These are phyloP conservation scores for Diaporthe velutina DNA, from an alignment of 2,329 filamentous ascomycete genomes.

Conservation along the genomic window DNA sequence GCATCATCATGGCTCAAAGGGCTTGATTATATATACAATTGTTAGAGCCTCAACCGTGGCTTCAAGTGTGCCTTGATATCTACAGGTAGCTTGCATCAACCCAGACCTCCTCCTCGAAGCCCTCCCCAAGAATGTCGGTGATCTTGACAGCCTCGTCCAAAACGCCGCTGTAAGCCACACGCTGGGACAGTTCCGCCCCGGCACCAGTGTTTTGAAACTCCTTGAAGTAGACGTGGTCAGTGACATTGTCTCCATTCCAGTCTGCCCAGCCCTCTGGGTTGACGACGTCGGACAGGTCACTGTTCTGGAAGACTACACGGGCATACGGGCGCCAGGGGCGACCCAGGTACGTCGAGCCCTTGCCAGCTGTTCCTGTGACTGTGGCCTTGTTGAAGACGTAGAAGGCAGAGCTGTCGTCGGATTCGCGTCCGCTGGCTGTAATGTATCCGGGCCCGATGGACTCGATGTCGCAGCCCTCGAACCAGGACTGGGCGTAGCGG, in stretches of 20 bases:
- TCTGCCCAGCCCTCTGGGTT: constrained; percentile 63
- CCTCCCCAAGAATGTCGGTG: constrained; percentile 11
- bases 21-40: neutral
- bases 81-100: constrained; percentile 27
- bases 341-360: constrained; percentile 62
- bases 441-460: constrained; percentile 60
- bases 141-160: constrained; percentile 10
- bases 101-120: neutral
- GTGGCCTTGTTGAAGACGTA: constrained; percentile 58
- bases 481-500: constrained; percentile 28
- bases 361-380: constrained; percentile 47
- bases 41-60: accelerated
- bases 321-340: constrained; percentile 66
- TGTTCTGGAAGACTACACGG: constrained; percentile 64
- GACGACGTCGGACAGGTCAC: constrained; percentile 60
- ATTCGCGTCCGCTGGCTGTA: constrained; percentile 58
- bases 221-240: constrained; percentile 61
- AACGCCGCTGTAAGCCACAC: constrained; percentile 6
- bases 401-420: constrained; percentile 59
- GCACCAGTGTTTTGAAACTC: constrained; percentile 66
- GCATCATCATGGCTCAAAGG: neutral
- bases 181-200: constrained; percentile 51
- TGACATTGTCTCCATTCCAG: constrained; percentile 56
- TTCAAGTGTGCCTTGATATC: neutral
- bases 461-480: constrained; percentile 58